Conservation (phyloP, 805 yeast species). For the Pichia manshurica region DNA sequence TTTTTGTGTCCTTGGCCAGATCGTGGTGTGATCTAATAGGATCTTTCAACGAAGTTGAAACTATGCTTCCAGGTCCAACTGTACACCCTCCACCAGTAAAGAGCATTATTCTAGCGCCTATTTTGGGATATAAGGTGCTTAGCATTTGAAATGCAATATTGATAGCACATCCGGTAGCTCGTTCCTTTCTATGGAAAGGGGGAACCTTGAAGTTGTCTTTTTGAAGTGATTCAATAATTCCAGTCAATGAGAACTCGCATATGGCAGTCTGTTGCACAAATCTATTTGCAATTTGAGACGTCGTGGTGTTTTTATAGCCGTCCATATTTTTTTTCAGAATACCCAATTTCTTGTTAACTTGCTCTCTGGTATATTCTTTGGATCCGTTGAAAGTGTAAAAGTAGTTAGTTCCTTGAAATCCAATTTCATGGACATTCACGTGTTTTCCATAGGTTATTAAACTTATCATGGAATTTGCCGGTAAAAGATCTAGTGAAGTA, state of each 20-base stretch:
- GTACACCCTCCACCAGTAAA: slow-evolving; percentile 65
- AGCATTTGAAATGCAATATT: slow-evolving; percentile 40
- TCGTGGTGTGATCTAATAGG: slow-evolving; percentile 66
- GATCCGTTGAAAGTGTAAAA: slow-evolving; percentile 50
- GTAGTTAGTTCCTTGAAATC: slow-evolving; percentile 31
- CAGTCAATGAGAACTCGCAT: slow-evolving; percentile 46
- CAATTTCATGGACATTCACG: slow-evolving; percentile 52
- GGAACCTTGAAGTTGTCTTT: slow-evolving; percentile 45
- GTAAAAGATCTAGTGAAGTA: slow-evolving; percentile 39
- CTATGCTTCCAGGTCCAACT: slow-evolving; percentile 58
- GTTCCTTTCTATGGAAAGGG: slow-evolving; percentile 41
- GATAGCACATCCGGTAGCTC: slow-evolving; percentile 59
- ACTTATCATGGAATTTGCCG: slow-evolving; percentile 51
- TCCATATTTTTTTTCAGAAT: slow-evolving; percentile 33
- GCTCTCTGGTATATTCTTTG: slow-evolving; percentile 43
- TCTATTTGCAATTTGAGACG: slow-evolving; percentile 25
- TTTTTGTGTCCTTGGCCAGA: slow-evolving; percentile 39
- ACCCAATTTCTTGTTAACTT: slow-evolving; percentile 43
- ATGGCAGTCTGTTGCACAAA: slow-evolving; percentile 43
- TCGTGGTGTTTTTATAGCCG: slow-evolving; percentile 2
- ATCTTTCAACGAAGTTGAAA: slow-evolving; percentile 48
- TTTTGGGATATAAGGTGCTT: slow-evolving; percentile 35
- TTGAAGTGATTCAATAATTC: slow-evolving; percentile 43
- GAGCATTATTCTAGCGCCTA: slow-evolving; percentile 49
- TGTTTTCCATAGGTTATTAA: slow-evolving; percentile 55